These are phyloP conservation scores for Schizothecium vesticola DNA, from an alignment of 495 filamentous ascomycete genomes.

Conservation along the genomic window DNA sequence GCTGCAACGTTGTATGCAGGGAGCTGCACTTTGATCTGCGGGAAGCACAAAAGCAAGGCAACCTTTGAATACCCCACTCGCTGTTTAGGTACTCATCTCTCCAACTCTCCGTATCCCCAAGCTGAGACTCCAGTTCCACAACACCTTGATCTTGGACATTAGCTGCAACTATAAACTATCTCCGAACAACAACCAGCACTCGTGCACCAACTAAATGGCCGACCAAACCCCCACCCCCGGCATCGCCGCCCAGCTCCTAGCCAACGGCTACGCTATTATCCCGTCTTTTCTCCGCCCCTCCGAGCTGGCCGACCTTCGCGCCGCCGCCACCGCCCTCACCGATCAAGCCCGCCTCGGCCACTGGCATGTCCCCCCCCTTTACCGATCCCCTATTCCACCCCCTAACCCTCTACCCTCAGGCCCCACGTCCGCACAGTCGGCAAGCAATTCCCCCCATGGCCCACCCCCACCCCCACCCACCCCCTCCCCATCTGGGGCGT, in stretches of 20 bases:
- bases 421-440: slow-evolving; percentile 74
- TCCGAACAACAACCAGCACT: not conserved
- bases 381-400: too few species aligned
- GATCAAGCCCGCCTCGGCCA: slow-evolving; percentile 52
- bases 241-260: slow-evolving; percentile 20
- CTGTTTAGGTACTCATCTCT: not conserved
- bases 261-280: slow-evolving; percentile 35
- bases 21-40: not conserved
- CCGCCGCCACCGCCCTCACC: slow-evolving; percentile 49
- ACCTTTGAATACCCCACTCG: not conserved
- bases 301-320: slow-evolving; percentile 42
- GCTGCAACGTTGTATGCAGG: not conserved
- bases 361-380: slow-evolving; percentile 41
- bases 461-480: slow-evolving; percentile 40
- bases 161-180: not conserved
- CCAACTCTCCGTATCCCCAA: not conserved
- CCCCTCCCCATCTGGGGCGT: slow-evolving; percentile 69
- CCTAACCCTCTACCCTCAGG: too few species aligned
- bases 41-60: not conserved
- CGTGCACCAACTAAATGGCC: too few species aligned
- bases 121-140: not conserved
- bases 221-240: slow-evolving; percentile 15
- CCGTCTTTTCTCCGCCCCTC: slow-evolving; percentile 28
- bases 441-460: slow-evolving; percentile 84
- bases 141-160: not conserved